Evolutionary conservation across 257 asterid genomes (phyloP).

Genomic region (Nicotiana attenuata): DNA sequence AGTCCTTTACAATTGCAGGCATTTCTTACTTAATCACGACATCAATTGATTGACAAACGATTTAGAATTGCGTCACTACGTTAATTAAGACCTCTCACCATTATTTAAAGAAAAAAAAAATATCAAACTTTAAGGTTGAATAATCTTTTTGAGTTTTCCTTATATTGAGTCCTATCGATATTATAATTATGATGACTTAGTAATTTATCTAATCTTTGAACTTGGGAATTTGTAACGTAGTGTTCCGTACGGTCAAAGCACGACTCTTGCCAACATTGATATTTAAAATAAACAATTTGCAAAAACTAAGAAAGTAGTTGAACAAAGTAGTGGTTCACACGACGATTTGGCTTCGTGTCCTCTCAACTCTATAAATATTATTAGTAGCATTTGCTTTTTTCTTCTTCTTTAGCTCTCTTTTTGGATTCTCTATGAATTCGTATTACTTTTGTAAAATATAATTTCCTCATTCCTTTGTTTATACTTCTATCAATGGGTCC

Average conservation of each 20-base stretch:
- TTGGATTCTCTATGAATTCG: neutral
- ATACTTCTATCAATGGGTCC: too few relatives aligned
- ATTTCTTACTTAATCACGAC: too few relatives aligned
- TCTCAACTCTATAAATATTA: neutral
- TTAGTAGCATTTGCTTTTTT: neutral
- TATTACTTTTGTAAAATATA: too few relatives aligned
- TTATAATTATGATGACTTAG: too few relatives aligned
- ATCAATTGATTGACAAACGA: too few relatives aligned
- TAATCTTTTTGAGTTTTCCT: neutral
- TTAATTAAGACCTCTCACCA: neutral
- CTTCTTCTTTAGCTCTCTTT: neutral
- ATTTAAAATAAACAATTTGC: neutral
- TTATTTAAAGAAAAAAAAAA: neutral
- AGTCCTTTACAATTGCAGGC: neutral
- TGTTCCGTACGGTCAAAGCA: neutral
- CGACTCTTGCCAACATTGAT: constrained; percentile 2
- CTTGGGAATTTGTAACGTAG: neutral
- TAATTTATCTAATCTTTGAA: too few relatives aligned
- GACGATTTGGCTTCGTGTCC: neutral
- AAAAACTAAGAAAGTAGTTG: neutral
- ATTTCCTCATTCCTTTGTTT: too few relatives aligned
- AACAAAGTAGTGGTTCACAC: neutral
- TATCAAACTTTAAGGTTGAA: neutral
- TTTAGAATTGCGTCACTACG: neutral
- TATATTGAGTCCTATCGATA: too few relatives aligned